Percentiles rank a stretch among this genome's conserved stretches.
phyloP scores from a whole-genome alignment of 176 grass and related monocot species.

The Thalia dealbata region DNA sequence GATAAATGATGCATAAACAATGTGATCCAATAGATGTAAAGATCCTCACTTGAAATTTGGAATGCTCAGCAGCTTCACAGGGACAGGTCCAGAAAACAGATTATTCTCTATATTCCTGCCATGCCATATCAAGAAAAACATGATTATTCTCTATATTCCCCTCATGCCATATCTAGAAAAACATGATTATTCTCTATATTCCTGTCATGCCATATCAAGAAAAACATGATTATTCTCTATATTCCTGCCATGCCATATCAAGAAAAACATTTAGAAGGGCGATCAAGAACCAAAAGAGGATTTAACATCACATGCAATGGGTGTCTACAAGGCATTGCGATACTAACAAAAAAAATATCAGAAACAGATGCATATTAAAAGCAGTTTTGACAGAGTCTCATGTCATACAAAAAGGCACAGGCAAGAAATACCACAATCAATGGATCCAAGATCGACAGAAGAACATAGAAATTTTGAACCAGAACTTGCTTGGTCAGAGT shows the following conservation, averaged over 20 bases:
- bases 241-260: constrained; percentile 40
- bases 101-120: constrained; percentile 91
- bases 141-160: constrained; percentile 92
- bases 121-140: background rate
- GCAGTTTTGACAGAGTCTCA: background rate
- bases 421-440: too few species aligned
- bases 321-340: background rate
- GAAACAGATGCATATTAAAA: background rate
- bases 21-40: background rate
- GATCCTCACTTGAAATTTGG: constrained; percentile 82
- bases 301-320: background rate
- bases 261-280: background rate
- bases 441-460: too few species aligned
- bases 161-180: constrained; percentile 34
- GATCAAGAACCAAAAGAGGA: background rate
- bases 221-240: constrained; percentile 97
- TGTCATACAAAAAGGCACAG: too few species aligned
- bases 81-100: constrained; percentile 92
- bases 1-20: background rate
- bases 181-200: constrained; percentile 93
- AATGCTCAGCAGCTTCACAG: constrained; percentile 59
- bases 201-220: constrained; percentile 35
- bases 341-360: background rate
- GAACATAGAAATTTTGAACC: too few species aligned
- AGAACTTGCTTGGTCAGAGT: too few species aligned